Percentiles rank a stretch among this genome's conserved stretches.
Conservation (phyloP, 352 stramenopile species). For the Blastocystis sp. region DNA sequence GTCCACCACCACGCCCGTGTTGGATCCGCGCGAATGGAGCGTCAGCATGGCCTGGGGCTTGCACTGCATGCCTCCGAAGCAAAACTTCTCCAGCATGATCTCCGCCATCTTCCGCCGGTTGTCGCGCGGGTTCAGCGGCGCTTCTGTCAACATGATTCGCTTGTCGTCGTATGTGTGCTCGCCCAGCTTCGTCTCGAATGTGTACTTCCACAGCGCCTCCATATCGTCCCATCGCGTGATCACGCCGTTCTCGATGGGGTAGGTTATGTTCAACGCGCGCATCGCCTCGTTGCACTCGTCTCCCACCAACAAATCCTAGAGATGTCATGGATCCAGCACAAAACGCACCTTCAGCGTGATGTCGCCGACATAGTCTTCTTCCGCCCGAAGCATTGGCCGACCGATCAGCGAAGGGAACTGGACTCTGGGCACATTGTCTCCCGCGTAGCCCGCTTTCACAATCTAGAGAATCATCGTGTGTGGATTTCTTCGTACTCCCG, state of each 20-base stretch:
- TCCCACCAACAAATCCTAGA: constrained; percentile 80
- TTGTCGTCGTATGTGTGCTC: constrained; percentile 75
- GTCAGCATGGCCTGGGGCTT: constrained; percentile 87
- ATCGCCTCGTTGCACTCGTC: constrained; percentile 79
- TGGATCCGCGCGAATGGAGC: constrained; percentile 81
- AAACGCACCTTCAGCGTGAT: constrained; percentile 71
- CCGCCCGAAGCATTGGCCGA: constrained; percentile 85
- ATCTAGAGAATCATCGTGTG: constrained; percentile 70
- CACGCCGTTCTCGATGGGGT: constrained; percentile 88
- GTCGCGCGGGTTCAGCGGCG: constrained; percentile 84
- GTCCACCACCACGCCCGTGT: constrained; percentile 85
- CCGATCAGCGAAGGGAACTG: constrained; percentile 90
- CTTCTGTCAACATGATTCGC: constrained; percentile 86
- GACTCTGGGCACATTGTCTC: constrained; percentile 87
- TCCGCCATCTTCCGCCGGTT: constrained; percentile 86
- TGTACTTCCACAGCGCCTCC: constrained; percentile 93
- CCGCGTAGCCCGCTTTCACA: constrained; percentile 87
- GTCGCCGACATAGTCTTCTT: constrained; percentile 78
- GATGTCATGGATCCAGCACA: not conserved
- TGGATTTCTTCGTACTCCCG: constrained; percentile 73
- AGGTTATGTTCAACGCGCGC: constrained; percentile 74
- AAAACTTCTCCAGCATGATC: constrained; percentile 88
- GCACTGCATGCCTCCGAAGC: constrained; percentile 83
- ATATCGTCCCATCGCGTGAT: constrained; percentile 94
- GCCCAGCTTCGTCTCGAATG: constrained; percentile 85